phyloP scores from a whole-genome alignment of 1,284 basidiomycete species.

The Leccinum fuscescens region DNA sequence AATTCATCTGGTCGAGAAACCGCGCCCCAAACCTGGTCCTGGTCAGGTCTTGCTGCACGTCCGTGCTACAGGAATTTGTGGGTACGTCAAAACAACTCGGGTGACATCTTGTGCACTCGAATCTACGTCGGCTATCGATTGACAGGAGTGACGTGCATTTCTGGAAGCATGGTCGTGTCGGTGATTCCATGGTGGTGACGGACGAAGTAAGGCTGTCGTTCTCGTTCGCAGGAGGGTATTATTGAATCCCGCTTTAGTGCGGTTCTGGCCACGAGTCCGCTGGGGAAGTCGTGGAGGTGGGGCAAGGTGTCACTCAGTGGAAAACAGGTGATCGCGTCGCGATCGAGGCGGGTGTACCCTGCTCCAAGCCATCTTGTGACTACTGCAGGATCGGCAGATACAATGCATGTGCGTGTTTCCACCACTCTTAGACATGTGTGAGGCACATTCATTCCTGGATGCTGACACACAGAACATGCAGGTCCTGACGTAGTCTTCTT shows the following conservation, averaged over 20 bases:
- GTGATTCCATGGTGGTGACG: conserved; percentile 64
- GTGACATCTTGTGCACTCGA: neutral
- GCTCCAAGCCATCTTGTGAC: conserved; percentile 56
- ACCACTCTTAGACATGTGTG: neutral
- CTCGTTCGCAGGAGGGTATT: neutral
- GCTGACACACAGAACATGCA: conserved; percentile 16
- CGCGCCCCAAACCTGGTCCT: conserved; percentile 52
- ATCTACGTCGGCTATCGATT: neutral
- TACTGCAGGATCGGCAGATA: conserved; percentile 58
- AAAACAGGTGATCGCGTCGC: conserved; percentile 58
- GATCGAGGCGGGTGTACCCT: conserved; percentile 63
- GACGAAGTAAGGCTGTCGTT: conserved; percentile 44
- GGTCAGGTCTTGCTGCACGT: conserved; percentile 63
- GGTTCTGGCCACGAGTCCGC: conserved; percentile 67
- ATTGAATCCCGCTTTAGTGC: conserved; percentile 38
- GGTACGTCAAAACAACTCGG: conserved; percentile 35
- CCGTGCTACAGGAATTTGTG: conserved; percentile 64
- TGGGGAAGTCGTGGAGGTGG: conserved; percentile 58
- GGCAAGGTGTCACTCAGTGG: conserved; percentile 61
- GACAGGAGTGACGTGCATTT: conserved; percentile 61
- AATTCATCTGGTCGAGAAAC: conserved; percentile 61
- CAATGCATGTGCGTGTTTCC: conserved; percentile 46
- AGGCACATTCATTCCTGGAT: neutral
- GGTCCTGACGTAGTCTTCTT: conserved; percentile 61
- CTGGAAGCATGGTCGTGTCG: conserved; percentile 63